A percentile compares a stretch with the other conserved stretches of the same genome.
phyloP scores from a whole-genome alignment of 2,329 filamentous ascomycete species.

The Ophiosphaerella korrae region DNA sequence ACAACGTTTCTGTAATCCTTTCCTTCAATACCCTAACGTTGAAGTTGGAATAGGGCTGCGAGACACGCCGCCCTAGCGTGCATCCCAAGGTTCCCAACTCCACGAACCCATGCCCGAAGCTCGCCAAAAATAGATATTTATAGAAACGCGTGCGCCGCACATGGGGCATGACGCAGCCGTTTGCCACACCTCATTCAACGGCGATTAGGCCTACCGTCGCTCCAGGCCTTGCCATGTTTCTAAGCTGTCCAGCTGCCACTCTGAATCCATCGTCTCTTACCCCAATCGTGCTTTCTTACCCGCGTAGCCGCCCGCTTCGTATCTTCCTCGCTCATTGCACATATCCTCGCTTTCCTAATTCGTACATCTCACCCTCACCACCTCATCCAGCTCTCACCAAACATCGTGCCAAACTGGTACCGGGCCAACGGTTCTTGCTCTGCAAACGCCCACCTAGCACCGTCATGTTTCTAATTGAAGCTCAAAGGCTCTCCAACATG shows the following conservation, averaged over 20 bases:
- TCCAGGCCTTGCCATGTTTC: constrained; percentile 18
- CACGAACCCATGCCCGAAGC: constrained; percentile 14
- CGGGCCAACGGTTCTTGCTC: constrained; percentile 9
- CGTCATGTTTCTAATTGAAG: constrained; percentile 32
- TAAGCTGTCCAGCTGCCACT: constrained; percentile 12
- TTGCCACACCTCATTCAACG: constrained; percentile 14
- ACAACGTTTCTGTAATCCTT: constrained; percentile 2
- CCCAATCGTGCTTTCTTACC: constrained; percentile 30
- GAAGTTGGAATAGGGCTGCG: constrained; percentile 25
- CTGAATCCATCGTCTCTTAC: neutral
- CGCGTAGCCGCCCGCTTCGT: constrained; percentile 36
- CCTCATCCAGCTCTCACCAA: too few relatives aligned
- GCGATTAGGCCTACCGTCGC: constrained; percentile 8
- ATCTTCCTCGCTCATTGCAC: constrained; percentile 4
- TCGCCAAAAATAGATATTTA: constrained; percentile 17
- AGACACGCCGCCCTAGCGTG: constrained; percentile 16
- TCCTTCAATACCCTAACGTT: constrained; percentile 9
- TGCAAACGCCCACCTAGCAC: constrained; percentile 17
- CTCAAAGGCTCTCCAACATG: constrained; percentile 1
- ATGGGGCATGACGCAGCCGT: constrained; percentile 18
- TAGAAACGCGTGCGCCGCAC: constrained; percentile 17
- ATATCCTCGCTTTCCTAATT: constrained; percentile 10
- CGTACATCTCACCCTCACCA: constrained; percentile 2
- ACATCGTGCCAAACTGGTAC: constrained; percentile 4
- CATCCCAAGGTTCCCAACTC: constrained; percentile 2